Evolutionary conservation across 306 rosid species (phyloP).

Genomic region (Parietaria judaica): DNA sequence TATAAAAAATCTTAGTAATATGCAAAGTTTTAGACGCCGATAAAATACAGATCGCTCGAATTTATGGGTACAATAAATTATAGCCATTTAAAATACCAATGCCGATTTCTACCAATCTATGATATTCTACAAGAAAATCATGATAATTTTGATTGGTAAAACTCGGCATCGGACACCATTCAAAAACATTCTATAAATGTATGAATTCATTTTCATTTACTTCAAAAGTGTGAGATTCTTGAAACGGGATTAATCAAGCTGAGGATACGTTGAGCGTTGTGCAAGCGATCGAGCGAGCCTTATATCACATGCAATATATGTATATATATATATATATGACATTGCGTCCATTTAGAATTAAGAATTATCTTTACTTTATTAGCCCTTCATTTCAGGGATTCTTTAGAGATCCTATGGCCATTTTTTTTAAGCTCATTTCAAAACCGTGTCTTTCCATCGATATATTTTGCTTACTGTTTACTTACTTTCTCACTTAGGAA

Average conservation of each 20-base stretch:
- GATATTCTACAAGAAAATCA: too few species aligned
- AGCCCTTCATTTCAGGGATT: conserved; percentile 3
- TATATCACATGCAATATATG: not conserved
- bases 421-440: conserved; percentile 9
- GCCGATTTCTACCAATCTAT: too few species aligned
- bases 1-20: too few species aligned
- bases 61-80: too few species aligned
- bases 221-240: not conserved
- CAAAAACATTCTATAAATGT: too few species aligned
- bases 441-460: conserved; percentile 9
- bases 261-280: not conserved
- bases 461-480: not conserved
- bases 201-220: too few species aligned
- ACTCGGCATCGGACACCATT: too few species aligned
- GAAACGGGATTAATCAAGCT: not conserved
- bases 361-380: conserved; percentile 1
- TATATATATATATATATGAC: not conserved
- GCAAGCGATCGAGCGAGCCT: not conserved
- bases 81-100: too few species aligned
- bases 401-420: conserved; percentile 11
- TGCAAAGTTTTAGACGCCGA: too few species aligned
- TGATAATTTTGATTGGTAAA: too few species aligned
- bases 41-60: too few species aligned
- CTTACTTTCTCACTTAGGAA: not conserved
- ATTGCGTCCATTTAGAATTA: conserved; percentile 4